A percentile compares a stretch with the other conserved stretches of the same genome.
Conservation (phyloP, 2,329 filamentous ascomycete species). For the Leptosphaerulina australis region DNA sequence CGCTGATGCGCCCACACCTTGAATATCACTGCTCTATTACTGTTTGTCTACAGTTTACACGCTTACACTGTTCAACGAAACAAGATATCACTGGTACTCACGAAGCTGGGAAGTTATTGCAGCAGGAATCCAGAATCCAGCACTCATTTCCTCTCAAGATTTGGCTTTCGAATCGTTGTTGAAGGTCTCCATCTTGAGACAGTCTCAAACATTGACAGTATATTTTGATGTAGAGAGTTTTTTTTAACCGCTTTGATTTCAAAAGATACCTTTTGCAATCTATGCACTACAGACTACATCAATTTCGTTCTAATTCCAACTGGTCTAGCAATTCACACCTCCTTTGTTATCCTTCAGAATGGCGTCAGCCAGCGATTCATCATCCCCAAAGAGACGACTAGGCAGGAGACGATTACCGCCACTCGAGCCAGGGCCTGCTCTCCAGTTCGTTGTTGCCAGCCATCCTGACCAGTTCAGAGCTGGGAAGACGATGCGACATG, state of each 20-base stretch:
- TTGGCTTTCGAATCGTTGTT: background rate
- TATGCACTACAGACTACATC: background rate
- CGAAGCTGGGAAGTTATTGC: background rate
- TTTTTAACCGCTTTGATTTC: background rate
- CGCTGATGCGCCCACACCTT: background rate
- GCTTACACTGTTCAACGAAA: background rate
- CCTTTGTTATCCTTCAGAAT: conserved; percentile 15
- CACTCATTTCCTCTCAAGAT: background rate
- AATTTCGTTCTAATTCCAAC: background rate
- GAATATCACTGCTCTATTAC: background rate
- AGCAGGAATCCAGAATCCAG: conserved; percentile 2
- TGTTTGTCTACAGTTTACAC: background rate
- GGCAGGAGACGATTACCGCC: conserved; percentile 42
- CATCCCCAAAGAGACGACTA: conserved; percentile 32
- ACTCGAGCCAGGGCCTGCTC: conserved; percentile 38
- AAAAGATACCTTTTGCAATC: background rate
- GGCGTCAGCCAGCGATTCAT: conserved; percentile 30
- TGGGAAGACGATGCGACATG: conserved; percentile 40
- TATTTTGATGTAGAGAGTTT: background rate
- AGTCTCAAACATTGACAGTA: background rate
- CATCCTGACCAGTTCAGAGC: conserved; percentile 45
- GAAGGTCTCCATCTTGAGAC: background rate
- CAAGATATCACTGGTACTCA: background rate
- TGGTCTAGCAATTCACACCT: background rate
- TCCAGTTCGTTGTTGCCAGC: conserved; percentile 44